Evolutionary conservation across 2,329 filamentous ascomycete genomes (phyloP), one percentile per base, ranked within the genome.

Genomic region (Ascochyta koolunga): DNA sequence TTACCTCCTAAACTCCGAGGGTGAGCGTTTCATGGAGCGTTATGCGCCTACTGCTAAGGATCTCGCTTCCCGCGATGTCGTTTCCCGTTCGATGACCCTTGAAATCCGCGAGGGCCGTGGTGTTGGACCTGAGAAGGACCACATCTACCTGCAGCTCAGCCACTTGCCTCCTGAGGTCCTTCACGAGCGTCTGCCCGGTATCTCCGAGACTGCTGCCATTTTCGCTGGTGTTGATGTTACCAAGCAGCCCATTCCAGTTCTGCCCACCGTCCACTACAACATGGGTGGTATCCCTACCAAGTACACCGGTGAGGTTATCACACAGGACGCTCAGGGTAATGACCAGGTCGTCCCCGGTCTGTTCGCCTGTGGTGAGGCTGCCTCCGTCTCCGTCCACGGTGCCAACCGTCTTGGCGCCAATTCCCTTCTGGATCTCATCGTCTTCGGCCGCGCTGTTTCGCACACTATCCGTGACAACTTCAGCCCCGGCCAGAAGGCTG

Each of bases 211-310:
- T 29, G 95, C 93, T 47, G 92, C 91, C 67, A 98, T 98, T 72
- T 99, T 99, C 79, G 85, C 93, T 56, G 93, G 95, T 80, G 93
- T 99, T 68, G 95, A 99, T 77, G 93, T 99, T 66, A 89, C 88
- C 73, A 97, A 96, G 83, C 90, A 97, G 80, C 93, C 93, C 63
- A 98, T 98, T 67, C 93, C 93, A 58, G 93, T 98, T 64, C 84
- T 98, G 60, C 93, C 93, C 54, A 98, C 93, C 38, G 93, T 97
- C 65, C 93, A 99, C 84, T 99, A 99, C 86, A 97, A 97, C 85
- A 99, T 98, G 95, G 93, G 93, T 79, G 93, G 95, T 84, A 97
- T 99, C 67, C 93, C 93, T 46, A 98, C 95, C 65, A 91, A 91
- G 73, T 98, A 96, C 84, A 97, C 91, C 59, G 93, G 95, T 77